Conservation (phyloP, 163 green algal species). For the Smithsoniella earleae region DNA sequence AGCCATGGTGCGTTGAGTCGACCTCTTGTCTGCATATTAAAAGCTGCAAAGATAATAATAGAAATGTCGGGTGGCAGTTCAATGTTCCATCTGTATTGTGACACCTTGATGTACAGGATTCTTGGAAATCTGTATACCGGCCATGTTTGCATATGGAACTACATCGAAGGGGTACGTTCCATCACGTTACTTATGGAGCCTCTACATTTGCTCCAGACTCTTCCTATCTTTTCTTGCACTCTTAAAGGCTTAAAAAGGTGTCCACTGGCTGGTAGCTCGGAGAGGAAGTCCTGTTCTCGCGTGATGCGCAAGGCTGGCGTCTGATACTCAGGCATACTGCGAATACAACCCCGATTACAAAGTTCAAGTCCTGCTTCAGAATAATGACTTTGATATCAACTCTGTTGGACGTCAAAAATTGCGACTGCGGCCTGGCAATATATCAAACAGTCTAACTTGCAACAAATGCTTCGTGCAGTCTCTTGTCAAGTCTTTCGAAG, state of each 20-base stretch:
- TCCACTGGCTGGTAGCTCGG: too few relatives aligned
- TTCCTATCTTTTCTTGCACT: not conserved
- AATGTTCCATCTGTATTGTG: too few relatives aligned
- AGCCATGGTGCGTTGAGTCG: constrained; percentile 85
- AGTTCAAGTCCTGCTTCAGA: too few relatives aligned
- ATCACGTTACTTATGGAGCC: not conserved
- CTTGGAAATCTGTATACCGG: constrained; percentile 95
- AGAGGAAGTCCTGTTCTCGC: constrained; percentile 18
- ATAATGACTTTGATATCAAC: too few relatives aligned
- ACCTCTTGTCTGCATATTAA: not conserved
- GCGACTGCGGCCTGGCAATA: too few relatives aligned
- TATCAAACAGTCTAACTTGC: too few relatives aligned
- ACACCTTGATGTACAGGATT: too few relatives aligned
- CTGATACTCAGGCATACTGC: not conserved
- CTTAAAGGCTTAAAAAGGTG: not conserved
- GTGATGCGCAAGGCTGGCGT: not conserved
- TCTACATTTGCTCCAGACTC: not conserved
- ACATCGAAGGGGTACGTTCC: constrained; percentile 61
- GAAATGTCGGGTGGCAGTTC: too few relatives aligned
- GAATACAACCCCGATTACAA: too few relatives aligned
- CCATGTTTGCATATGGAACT: constrained; percentile 96
- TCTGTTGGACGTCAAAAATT: too few relatives aligned
- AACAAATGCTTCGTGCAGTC: too few relatives aligned
- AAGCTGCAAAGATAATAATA: not conserved
- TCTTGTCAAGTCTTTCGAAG: constrained; percentile 97